phyloP scores from a whole-genome alignment of 2,329 filamentous ascomycete species.

The Acrodontium crateriforme region DNA sequence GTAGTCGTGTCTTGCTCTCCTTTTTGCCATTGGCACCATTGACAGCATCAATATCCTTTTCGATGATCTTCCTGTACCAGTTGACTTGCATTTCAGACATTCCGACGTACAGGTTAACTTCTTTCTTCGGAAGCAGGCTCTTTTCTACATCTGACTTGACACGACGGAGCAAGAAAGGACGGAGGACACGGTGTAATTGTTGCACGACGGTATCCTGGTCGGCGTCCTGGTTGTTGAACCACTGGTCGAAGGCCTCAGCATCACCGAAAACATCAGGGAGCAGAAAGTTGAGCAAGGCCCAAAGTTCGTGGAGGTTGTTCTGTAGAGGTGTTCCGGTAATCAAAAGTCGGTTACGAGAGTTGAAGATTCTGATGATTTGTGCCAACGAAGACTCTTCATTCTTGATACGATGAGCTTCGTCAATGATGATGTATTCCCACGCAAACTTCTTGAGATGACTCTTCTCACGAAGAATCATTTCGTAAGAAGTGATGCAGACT shows the following conservation, averaged over 20 bases:
- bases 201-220: constrained; percentile 95
- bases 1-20: constrained; percentile 88
- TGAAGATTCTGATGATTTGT: constrained; percentile 91
- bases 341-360: constrained; percentile 83
- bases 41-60: constrained; percentile 97
- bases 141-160: constrained; percentile 98
- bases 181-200: constrained; percentile 82
- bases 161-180: constrained; percentile 85
- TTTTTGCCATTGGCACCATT: constrained; percentile 93
- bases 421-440: constrained; percentile 99
- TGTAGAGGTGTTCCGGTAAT: constrained; percentile 95
- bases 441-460: constrained; percentile 91
- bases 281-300: constrained; percentile 93
- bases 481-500: constrained; percentile 95
- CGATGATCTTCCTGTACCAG: constrained; percentile 98
- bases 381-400: constrained; percentile 96
- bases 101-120: constrained; percentile 89
- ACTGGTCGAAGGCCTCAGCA: constrained; percentile 90
- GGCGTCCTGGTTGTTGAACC: constrained; percentile 82
- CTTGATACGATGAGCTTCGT: constrained; percentile 97
- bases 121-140: constrained; percentile 92
- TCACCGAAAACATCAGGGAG: constrained; percentile 98
- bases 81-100: constrained; percentile 99
- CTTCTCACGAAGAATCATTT: constrained; percentile 96
- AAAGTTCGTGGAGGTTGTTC: constrained; percentile 95